Evolutionary conservation across 495 filamentous ascomycete genomes (phyloP).

Genomic region (Penicillium chermesinum): DNA sequence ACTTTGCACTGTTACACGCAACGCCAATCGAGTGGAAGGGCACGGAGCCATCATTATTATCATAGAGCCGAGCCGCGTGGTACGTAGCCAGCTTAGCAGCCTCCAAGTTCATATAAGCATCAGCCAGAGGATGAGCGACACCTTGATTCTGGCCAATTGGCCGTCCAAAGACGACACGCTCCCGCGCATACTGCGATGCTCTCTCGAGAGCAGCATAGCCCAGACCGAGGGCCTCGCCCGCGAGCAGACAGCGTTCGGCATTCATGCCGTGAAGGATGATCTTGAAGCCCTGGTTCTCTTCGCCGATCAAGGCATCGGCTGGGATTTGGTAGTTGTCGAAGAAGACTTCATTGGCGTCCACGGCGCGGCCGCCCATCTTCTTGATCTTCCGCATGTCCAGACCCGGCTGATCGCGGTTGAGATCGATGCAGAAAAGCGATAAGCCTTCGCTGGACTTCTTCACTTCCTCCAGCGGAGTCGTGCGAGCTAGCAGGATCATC

Average conservation of each 20-base stretch:
- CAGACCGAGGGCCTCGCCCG: conserved; percentile 71
- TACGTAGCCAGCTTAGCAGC: conserved; percentile 75
- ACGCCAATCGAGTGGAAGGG: conserved; percentile 62
- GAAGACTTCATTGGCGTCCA: conserved; percentile 83
- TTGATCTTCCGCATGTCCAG: conserved; percentile 65
- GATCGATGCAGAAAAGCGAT: conserved; percentile 70
- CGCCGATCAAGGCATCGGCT: conserved; percentile 56
- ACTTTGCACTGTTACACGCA: conserved; percentile 72
- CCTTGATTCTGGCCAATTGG: conserved; percentile 72
- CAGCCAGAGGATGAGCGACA: conserved; percentile 68
- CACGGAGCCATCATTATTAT: conserved; percentile 51
- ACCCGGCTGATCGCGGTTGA: conserved; percentile 51
- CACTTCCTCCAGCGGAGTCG: conserved; percentile 60
- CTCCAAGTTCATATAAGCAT: conserved; percentile 73
- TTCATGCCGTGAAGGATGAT: conserved; percentile 82
- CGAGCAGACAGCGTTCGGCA: conserved; percentile 70
- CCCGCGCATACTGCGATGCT: conserved; percentile 61
- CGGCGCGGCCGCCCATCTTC: conserved; percentile 74
- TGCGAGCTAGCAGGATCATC: conserved; percentile 75
- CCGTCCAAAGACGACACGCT: conserved; percentile 64
- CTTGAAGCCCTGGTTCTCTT: conserved; percentile 68
- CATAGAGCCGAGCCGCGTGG: conserved; percentile 70
- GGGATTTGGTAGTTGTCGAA: conserved; percentile 68
- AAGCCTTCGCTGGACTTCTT: conserved; percentile 63
- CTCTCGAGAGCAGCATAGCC: conserved; percentile 66